phyloP scores from a whole-genome alignment of 805 yeast genomes.

The Candida khao-thaluensis region DNA sequence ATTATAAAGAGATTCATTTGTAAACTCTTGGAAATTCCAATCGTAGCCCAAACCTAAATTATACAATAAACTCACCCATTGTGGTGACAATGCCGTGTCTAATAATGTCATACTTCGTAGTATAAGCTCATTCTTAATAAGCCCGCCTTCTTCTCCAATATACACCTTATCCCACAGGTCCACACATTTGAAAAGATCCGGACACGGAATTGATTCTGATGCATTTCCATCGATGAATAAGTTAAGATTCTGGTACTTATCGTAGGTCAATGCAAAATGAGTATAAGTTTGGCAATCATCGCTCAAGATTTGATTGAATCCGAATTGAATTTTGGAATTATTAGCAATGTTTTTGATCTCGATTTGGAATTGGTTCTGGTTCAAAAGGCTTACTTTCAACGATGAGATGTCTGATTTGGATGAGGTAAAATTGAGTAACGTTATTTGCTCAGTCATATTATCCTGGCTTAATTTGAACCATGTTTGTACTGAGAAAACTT shows the following conservation, averaged over 20 bases:
- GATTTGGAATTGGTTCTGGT: constrained; percentile 30
- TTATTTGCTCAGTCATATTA: constrained; percentile 11
- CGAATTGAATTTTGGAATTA: constrained; percentile 27
- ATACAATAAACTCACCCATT: constrained; percentile 53
- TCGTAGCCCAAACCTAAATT: constrained; percentile 45
- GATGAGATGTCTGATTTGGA: constrained; percentile 20
- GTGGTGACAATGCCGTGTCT: constrained; percentile 35
- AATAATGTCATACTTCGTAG: constrained; percentile 41
- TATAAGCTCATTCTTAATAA: constrained; percentile 26
- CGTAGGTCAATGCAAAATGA: constrained; percentile 39
- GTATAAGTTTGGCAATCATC: constrained; percentile 22
- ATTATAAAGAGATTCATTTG: constrained; percentile 36
- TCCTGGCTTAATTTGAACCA: constrained; percentile 37
- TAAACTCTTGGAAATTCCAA: constrained; percentile 45
- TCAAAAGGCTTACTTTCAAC: constrained; percentile 28
- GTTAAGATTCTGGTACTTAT: constrained; percentile 37
- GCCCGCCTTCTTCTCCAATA: constrained; percentile 25
- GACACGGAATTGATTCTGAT: constrained; percentile 42
- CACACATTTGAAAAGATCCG: constrained; percentile 27
- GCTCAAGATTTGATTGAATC: constrained; percentile 30
- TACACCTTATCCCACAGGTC: constrained; percentile 36
- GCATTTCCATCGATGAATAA: constrained; percentile 52
- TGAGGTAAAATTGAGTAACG: constrained; percentile 30
- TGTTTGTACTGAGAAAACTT: constrained; percentile 33
- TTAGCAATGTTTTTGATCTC: constrained; percentile 25